These are phyloP conservation scores for Leccinum boreale DNA, from an alignment of 768 basidiomycete genomes.

Conservation along the genomic window DNA sequence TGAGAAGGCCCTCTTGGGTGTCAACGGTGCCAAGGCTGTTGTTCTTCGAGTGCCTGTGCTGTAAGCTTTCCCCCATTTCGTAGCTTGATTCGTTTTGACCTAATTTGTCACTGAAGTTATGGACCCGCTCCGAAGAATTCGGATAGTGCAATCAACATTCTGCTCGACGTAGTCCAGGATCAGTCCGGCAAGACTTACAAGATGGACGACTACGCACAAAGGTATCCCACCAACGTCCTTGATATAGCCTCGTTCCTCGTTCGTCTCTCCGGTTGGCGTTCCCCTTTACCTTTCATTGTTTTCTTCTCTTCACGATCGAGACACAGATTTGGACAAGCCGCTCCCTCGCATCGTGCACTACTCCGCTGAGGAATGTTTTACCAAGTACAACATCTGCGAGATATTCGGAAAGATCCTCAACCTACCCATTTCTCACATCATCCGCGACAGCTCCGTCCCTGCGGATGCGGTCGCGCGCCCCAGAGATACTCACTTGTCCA, in stretches of 20 bases:
- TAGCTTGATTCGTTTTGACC: neutral
- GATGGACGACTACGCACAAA: slow-evolving; percentile 94
- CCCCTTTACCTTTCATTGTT: neutral
- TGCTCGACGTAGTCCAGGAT: slow-evolving; percentile 83
- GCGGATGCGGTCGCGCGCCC: slow-evolving; percentile 72
- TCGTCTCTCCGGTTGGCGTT: slow-evolving; percentile 60
- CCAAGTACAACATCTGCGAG: slow-evolving; percentile 91
- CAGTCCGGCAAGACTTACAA: slow-evolving; percentile 85
- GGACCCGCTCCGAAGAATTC: slow-evolving; percentile 81
- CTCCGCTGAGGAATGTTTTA: slow-evolving; percentile 75
- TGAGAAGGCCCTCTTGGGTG: slow-evolving; percentile 70
- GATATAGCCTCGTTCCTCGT: slow-evolving; percentile 87
- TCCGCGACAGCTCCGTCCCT: slow-evolving; percentile 67
- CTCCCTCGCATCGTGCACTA: slow-evolving; percentile 73
- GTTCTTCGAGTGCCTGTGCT: slow-evolving; percentile 90
- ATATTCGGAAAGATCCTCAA: slow-evolving; percentile 69
- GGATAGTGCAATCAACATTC: slow-evolving; percentile 86
- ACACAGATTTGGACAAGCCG: slow-evolving; percentile 32
- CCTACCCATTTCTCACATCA: slow-evolving; percentile 71
- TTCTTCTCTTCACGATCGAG: neutral
- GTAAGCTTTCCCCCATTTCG: slow-evolving; percentile 38
- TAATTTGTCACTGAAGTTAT: slow-evolving; percentile 54
- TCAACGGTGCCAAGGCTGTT: slow-evolving; percentile 53
- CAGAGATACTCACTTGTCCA: slow-evolving; percentile 75
- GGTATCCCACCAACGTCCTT: slow-evolving; percentile 88